phyloP scores from a whole-genome alignment of 208 protist genomes.

The Ichthyophonus hoferi region DNA sequence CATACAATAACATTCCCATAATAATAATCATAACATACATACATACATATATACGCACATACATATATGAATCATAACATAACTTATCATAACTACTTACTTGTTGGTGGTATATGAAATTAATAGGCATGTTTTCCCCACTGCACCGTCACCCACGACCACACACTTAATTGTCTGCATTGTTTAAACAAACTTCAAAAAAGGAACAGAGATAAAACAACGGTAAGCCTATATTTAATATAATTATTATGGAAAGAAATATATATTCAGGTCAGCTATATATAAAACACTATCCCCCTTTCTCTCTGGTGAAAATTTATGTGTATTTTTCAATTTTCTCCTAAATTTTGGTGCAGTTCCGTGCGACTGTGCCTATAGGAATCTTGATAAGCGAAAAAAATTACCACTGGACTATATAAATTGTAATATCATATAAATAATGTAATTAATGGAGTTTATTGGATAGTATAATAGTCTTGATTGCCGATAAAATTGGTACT shows the following conservation, averaged over 20 bases:
- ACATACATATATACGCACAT: too few relatives aligned
- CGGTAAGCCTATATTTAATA: not conserved
- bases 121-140: slow-evolving; percentile 72
- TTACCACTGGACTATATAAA: too few relatives aligned
- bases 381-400: too few relatives aligned
- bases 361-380: too few relatives aligned
- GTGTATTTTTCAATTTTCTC: not conserved
- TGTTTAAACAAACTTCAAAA: not conserved
- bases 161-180: slow-evolving; percentile 72
- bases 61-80: too few relatives aligned
- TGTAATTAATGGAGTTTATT: too few relatives aligned
- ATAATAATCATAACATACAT: too few relatives aligned
- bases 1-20: too few relatives aligned
- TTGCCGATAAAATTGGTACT: too few relatives aligned
- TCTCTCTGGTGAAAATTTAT: not conserved
- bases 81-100: not conserved
- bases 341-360: not conserved
- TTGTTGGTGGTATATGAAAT: slow-evolving; percentile 70
- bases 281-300: not conserved
- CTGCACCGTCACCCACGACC: slow-evolving; percentile 71
- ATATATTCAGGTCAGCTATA: not conserved
- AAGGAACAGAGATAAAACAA: not conserved
- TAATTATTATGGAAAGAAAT: not conserved
- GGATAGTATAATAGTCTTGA: too few relatives aligned
- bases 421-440: too few relatives aligned